These are phyloP conservation scores for Sugiyamaella xylanicola DNA, from an alignment of 1,139 yeast genomes.

Conservation along the genomic window DNA sequence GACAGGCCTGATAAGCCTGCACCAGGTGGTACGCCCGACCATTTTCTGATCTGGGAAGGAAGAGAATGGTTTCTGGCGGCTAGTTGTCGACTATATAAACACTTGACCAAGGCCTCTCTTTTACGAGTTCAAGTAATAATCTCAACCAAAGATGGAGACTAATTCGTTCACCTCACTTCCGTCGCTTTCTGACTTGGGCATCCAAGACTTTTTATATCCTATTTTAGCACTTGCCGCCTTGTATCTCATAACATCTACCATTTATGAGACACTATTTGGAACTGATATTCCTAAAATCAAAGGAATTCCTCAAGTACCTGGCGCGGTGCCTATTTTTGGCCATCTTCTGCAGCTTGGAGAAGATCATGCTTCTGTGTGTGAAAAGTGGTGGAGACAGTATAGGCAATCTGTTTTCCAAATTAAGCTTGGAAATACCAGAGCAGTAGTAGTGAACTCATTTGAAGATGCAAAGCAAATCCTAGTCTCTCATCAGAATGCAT, in stretches of 20 bases:
- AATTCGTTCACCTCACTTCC: background rate
- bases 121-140: no score
- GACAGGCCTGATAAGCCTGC: no score
- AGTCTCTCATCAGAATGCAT: conserved; percentile 52
- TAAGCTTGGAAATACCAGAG: conserved; percentile 54
- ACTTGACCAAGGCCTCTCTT: no score
- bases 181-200: background rate
- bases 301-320: conserved; percentile 50
- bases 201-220: conserved; percentile 2
- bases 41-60: background rate
- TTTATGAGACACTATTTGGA: conserved; percentile 27
- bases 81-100: background rate
- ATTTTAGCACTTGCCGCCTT: conserved; percentile 4
- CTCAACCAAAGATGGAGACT: background rate
- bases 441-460: conserved; percentile 61
- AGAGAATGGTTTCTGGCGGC: background rate
- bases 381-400: conserved; percentile 33
- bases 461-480: conserved; percentile 54
- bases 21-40: no score
- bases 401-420: conserved; percentile 52
- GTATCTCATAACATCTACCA: conserved; percentile 7
- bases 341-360: conserved; percentile 32
- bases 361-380: conserved; percentile 33
- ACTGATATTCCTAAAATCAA: conserved; percentile 40
- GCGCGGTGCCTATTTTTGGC: conserved; percentile 32